Base-by-base conservation (phyloP, 306 rosid genomes). In the Gleditsia sinensis region DNA sequence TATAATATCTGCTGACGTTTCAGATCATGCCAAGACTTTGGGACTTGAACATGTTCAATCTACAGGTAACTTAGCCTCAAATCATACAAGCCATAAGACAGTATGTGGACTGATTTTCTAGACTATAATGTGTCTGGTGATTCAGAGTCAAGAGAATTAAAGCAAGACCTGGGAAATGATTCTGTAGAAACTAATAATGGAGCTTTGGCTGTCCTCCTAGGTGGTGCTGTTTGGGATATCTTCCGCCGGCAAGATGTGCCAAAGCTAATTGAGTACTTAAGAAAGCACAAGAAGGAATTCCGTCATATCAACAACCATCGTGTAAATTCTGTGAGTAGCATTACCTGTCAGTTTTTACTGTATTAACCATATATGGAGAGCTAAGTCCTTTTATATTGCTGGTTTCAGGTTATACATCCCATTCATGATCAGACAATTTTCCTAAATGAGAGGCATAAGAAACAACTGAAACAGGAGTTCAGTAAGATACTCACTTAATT, bases 161-260 rank as follows among this genome's bases (percentile, higher is more conserved):
- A 66, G 67, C 75, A 66, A 37, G 56, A 57, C 21, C 13, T 16
- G 27, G 45, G 36, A 62, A 71, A 71, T 65, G 75, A 76, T 77
- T 82, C 84, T 54, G 34, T 71, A 12, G 69, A 81, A 67, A 69
- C 58, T 72, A 69, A 60, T 40, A 82, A 60, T 43, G 72, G 48
- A 17, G 56, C 75, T 49, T n/a, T n/a, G n/a, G 72, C 81, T 39
- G 60, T 30, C 69, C 77, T 42, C 67, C 71, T 58, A 32, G 86
- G 92, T 45, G 91, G 89, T 30, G 93, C 96, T 77, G 88, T 90
- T 77, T 86, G 96, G 93, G 96, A 90, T 67, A 90, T 86, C 69
- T 90, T 90, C 68, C 91, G 96, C 11, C 74, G 87, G 71, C 84
- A 90, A 82, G 96, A 90, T 45, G 90, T 84, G 42, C 89, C 96